Conservation (phyloP, 257 asterid species). For the Jacaranda copaia region DNA sequence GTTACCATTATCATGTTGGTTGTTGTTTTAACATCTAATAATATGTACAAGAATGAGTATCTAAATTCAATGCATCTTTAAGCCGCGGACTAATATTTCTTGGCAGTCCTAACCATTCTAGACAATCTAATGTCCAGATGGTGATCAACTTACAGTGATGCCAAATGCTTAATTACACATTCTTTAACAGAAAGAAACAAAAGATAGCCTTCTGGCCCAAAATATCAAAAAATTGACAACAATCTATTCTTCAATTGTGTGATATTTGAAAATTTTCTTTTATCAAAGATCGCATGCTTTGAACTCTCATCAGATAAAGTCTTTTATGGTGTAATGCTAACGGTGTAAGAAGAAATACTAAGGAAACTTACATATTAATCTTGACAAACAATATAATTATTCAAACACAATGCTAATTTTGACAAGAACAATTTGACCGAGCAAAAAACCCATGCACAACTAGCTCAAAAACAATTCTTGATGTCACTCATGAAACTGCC, state of each 20-base stretch:
- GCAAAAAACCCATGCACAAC: background rate
- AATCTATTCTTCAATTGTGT: background rate
- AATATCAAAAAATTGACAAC: too few species aligned
- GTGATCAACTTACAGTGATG: constrained; percentile 1
- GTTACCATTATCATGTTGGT: background rate
- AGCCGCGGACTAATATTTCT: constrained; percentile 17
- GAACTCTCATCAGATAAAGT: constrained; percentile 10
- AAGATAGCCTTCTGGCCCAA: too few species aligned
- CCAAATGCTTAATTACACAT: background rate
- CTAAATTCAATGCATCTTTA: background rate
- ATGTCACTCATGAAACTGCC: background rate
- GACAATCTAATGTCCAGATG: background rate
- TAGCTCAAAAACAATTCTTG: background rate
- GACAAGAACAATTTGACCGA: background rate
- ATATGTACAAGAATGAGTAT: background rate
- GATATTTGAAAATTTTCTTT: background rate
- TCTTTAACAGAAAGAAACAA: too few species aligned
- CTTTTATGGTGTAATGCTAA: background rate
- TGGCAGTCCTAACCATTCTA: background rate
- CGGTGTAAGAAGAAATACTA: background rate
- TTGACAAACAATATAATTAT: background rate
- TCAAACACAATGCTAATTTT: constrained; percentile 15
- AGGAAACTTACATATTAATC: background rate
- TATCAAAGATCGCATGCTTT: background rate
- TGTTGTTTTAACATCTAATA: background rate